Base-by-base conservation (phyloP, 139 green algal species). In the Closterium sp. region DNA sequence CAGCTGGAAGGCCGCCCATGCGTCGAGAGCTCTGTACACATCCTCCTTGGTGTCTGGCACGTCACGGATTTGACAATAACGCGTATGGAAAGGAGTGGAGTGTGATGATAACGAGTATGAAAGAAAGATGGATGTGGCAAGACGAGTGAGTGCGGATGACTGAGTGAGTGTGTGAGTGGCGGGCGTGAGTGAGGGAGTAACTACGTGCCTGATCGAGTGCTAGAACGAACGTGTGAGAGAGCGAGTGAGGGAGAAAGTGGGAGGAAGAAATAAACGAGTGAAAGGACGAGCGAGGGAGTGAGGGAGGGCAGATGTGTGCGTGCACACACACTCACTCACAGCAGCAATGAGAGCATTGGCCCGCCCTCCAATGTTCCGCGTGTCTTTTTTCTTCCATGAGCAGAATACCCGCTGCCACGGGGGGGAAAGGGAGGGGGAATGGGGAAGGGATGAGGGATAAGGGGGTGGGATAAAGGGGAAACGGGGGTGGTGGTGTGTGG, bases 1-100 rank as follows among this genome's bases (percentile, higher is more conserved):
- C 2, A 89, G 90, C 90, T 92, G 50, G 19, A 45, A 92, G 29
- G 90, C 90, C 32, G 32, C 38, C 90, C 90, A 92, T 27, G 22
- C 27, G 28, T 92, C 45, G 1, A 92, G 86, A 29, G 90, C 90
- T 9, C 24, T 13, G 24, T 92, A 92, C 38, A 92, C 73, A 7
- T 92, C 90, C 28, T 92, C 90, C 90, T 92, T 92, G 62, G 9
- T 79, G 62, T 79, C 62, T 79, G 62, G 62, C 62, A 24, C 19
- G 62, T 79, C 62, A 79, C 62, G 62, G 19, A 79, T 79, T 13
- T 79, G 62, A 27, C 17, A 79, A 79, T 79, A 79, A 79, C 13
- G 62, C 1, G 62, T 79, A 79, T 0, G 3, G 19, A 79, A 79
- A 13, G 62, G 10, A 73, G 38, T n/a, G 38, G 38, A 45, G 38